A percentile compares a stretch with the other conserved stretches of the same genome.
Conservation (phyloP, 805 yeast species). For the Nakazawaea ishiwadae region DNA sequence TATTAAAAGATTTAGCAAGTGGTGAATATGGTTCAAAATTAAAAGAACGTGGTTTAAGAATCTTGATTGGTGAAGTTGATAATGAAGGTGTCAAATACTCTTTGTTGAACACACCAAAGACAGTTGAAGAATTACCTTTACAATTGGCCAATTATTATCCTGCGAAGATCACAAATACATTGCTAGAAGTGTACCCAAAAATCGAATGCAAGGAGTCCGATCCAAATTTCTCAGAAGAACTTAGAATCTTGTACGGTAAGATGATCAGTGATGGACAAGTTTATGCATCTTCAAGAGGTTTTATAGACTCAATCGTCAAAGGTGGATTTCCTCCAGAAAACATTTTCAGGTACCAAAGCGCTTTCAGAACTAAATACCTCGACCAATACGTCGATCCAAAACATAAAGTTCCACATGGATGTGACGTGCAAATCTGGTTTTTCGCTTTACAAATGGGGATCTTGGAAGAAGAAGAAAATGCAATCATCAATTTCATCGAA, state of each 20-base stretch:
- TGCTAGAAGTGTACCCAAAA: constrained; percentile 16
- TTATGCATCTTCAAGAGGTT: constrained; percentile 32
- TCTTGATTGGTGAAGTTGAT: constrained; percentile 30
- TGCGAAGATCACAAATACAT: constrained; percentile 22
- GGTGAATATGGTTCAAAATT: constrained; percentile 25
- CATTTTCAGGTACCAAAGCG: constrained; percentile 27
- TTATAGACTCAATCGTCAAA: constrained; percentile 24
- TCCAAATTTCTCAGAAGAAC: constrained; percentile 17
- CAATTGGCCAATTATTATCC: constrained; percentile 35
- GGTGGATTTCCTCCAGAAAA: constrained; percentile 25
- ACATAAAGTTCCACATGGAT: constrained; percentile 31
- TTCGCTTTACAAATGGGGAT: constrained; percentile 23
- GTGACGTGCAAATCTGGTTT: constrained; percentile 32
- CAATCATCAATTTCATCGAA: constrained; percentile 5
- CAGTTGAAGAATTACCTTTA: constrained; percentile 23
- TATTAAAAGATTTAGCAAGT: constrained; percentile 27
- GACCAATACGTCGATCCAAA: constrained; percentile 17
- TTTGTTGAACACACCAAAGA: constrained; percentile 25
- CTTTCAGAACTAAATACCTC: constrained; percentile 24
- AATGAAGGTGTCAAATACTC: constrained; percentile 31
- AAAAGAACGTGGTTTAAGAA: constrained; percentile 18
- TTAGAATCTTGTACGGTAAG: constrained; percentile 26
- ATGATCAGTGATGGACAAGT: constrained; percentile 36
- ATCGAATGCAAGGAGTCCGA: constrained; percentile 16
- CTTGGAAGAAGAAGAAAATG: constrained; percentile 21